A percentile compares a stretch with the other conserved stretches of the same genome.
phyloP scores from a whole-genome alignment of 345 rosid genomes.

The Eucalyptus pumila region DNA sequence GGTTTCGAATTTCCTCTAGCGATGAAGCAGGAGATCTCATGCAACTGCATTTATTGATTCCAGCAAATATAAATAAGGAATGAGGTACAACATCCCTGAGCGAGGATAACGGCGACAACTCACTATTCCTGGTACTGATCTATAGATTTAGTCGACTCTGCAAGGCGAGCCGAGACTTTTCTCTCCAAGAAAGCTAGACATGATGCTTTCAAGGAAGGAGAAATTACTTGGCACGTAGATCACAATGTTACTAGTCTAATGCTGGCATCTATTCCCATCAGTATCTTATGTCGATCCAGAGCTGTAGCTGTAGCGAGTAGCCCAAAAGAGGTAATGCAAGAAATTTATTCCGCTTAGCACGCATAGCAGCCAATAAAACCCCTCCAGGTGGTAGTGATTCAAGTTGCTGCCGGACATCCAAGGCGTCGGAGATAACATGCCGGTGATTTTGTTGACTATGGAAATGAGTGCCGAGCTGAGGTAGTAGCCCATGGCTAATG shows the following conservation, averaged over 20 bases:
- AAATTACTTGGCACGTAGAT: background rate
- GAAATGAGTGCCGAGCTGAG: slow-evolving; percentile 73
- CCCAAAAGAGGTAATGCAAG: slow-evolving; percentile 82
- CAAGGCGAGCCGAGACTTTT: background rate
- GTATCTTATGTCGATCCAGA: slow-evolving; percentile 18
- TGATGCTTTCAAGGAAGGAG: background rate
- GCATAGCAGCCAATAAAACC: slow-evolving; percentile 86
- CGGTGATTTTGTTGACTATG: slow-evolving; percentile 35
- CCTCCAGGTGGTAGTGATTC: slow-evolving; percentile 74
- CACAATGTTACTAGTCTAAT: background rate
- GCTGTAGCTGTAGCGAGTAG: slow-evolving; percentile 49
- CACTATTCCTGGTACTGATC: background rate
- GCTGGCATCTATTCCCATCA: background rate
- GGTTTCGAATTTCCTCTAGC: background rate
- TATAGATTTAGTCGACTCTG: background rate
- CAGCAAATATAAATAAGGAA: background rate
- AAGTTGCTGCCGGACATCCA: slow-evolving; percentile 75
- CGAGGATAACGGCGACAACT: background rate
- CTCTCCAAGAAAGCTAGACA: background rate
- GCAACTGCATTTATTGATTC: background rate
- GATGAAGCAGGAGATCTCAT: background rate
- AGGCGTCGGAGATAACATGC: slow-evolving; percentile 21
- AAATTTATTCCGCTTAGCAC: slow-evolving; percentile 52
- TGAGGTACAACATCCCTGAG: background rate
- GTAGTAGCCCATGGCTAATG: slow-evolving; percentile 88